Base-by-base conservation (phyloP, 1,139 yeast species). In the Suhomyces bolitotheri region DNA sequence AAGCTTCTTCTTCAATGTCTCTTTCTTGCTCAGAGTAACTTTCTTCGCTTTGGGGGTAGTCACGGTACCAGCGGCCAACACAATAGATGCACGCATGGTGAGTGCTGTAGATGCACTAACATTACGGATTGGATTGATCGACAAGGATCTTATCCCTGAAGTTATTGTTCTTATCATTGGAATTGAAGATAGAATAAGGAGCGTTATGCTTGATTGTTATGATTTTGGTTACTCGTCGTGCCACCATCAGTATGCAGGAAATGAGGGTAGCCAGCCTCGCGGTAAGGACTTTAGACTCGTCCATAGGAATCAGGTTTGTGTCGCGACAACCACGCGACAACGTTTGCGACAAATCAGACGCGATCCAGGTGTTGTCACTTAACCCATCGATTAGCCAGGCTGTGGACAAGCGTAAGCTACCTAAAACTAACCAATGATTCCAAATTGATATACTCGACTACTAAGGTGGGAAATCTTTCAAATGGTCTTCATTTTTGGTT, bases 1-100 rank as follows among this genome's bases (percentile, higher is more conserved):
- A 27, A 62, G 46, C 40, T 47, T 47, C 13, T 42, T 25, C 30
- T 41, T 41, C 22, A 35, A 28, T 25, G 36, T 21, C 17, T 43
- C 44, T 41, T 43, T 38, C 42, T 47, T 41, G 29, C 43, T 44
- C 33, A 5, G 35, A 30, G 38, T 31, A 12, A 27, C 17, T 29
- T 43, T 47, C 14, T 35, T 38, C 8, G 26, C 23, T 10, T 22
- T 26, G 19, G 34, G 26, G 16, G 30, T 32, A 25, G 21, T 32
- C 7, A 32, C 31, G 24, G 33, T 34, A n/a, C 23, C 21, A 4
- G 40, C 40, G 7, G 25, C 20, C 21, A 31, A 21, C 8, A 33
- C 7, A n/a, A 22, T 16, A 22, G 33, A 27, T 7, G 26, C 22
- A 6, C 24, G 26, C 19, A 38, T 14, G 11, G 36, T 26, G 4